These are phyloP conservation scores for Microdochium paspali DNA, from an alignment of 2,329 filamentous ascomycete species.

Conservation along the genomic window DNA sequence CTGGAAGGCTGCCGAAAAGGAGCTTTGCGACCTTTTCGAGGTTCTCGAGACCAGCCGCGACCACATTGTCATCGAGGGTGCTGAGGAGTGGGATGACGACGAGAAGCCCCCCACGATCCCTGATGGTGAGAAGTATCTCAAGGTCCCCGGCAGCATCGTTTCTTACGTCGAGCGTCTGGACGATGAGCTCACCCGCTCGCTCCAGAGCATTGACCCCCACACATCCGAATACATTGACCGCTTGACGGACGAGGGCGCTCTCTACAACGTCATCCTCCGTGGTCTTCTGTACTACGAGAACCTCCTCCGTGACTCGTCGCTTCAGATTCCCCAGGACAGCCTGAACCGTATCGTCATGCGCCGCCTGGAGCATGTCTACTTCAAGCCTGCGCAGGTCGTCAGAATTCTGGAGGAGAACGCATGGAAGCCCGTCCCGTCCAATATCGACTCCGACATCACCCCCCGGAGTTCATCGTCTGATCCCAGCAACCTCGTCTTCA, in stretches of 20 bases:
- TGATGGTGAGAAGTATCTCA: conserved; percentile 71
- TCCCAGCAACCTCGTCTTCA: conserved; percentile 67
- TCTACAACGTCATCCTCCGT: conserved; percentile 90
- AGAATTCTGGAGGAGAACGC: conserved; percentile 89
- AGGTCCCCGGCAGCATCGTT: conserved; percentile 85
- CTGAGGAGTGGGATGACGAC: conserved; percentile 98
- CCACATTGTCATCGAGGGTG: conserved; percentile 80
- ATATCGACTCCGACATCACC: conserved; percentile 71
- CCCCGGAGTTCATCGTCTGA: conserved; percentile 60
- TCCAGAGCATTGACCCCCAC: conserved; percentile 96
- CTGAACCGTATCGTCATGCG: conserved; percentile 91
- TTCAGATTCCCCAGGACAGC: conserved; percentile 74
- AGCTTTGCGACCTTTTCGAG: conserved; percentile 68
- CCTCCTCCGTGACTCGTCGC: conserved; percentile 58
- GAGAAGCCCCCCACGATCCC: conserved; percentile 77
- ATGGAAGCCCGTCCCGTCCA: conserved; percentile 69
- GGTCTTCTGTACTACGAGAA: conserved; percentile 81
- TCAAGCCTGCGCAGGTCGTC: conserved; percentile 93
- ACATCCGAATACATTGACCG: conserved; percentile 98
- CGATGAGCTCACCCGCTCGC: conserved; percentile 92
- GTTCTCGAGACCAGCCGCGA: conserved; percentile 72
- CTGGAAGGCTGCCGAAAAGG: conserved; percentile 90
- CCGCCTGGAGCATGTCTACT: conserved; percentile 94
- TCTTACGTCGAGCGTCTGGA: conserved; percentile 93
- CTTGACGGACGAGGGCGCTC: conserved; percentile 75